These are phyloP conservation scores for Datisca glomerata DNA, from an alignment of 306 rosid genomes.

Conservation along the genomic window DNA sequence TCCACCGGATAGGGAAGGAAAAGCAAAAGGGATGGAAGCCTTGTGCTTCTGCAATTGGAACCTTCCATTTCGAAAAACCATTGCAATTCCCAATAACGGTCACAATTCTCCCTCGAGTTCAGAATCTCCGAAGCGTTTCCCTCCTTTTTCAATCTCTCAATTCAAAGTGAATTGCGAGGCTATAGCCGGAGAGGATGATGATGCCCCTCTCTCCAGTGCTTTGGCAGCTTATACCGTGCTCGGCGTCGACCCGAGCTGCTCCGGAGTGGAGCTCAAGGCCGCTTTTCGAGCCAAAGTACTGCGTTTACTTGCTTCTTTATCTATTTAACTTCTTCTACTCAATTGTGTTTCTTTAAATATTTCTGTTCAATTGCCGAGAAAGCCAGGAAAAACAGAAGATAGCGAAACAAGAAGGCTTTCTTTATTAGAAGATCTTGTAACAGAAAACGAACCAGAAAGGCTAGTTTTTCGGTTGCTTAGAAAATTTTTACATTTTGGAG, in stretches of 20 bases:
- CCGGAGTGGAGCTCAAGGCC: conserved; percentile 50
- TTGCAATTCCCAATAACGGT: not conserved
- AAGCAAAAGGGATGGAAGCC: conserved; percentile 27
- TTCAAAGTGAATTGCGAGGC: conserved; percentile 23
- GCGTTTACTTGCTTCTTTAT: not conserved
- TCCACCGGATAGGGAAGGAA: too few species aligned
- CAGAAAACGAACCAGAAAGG: too few species aligned
- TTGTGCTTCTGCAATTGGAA: conserved; percentile 15
- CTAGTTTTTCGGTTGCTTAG: too few species aligned
- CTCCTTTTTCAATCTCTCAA: conserved; percentile 2
- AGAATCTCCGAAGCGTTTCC: conserved; percentile 7
- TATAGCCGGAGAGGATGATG: conserved; percentile 20
- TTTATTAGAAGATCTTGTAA: too few species aligned
- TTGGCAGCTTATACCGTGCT: conserved; percentile 50
- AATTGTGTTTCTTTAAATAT: too few species aligned
- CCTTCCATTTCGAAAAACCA: conserved; percentile 25
- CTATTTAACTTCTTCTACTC: not conserved
- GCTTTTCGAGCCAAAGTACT: conserved; percentile 80
- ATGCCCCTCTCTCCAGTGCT: conserved; percentile 28
- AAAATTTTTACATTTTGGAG: too few species aligned
- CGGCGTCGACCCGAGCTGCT: conserved; percentile 53
- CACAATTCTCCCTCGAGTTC: conserved; percentile 11
- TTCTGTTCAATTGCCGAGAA: not conserved
- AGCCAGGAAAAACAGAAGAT: not conserved
- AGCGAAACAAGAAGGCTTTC: not conserved